phyloP scores from a whole-genome alignment of 2,329 filamentous ascomycete genomes.

The Laburnicola sp. region DNA sequence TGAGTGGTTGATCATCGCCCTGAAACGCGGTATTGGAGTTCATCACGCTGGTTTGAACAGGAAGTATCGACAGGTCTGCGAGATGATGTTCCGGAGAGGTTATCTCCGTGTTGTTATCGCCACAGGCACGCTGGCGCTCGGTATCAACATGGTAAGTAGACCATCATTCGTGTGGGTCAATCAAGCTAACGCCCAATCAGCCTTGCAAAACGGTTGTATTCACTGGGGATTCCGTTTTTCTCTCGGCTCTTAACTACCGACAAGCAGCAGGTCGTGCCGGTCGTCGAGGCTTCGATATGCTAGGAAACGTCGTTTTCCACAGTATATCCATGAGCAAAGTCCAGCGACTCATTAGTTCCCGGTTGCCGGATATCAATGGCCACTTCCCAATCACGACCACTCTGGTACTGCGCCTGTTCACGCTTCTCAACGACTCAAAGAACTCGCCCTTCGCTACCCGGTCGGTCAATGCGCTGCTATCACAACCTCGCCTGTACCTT shows the following conservation, averaged over 20 bases:
- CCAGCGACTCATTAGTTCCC: constrained; percentile 70
- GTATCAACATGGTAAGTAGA: constrained; percentile 60
- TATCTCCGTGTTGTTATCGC: constrained; percentile 72
- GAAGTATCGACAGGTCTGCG: constrained; percentile 72
- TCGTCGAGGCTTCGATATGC: constrained; percentile 76
- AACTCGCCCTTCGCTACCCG: constrained; percentile 64
- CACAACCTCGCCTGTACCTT: constrained; percentile 70
- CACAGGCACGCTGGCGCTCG: constrained; percentile 74
- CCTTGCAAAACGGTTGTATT: constrained; percentile 83
- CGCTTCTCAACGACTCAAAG: constrained; percentile 67
- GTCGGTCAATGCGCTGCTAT: constrained; percentile 68
- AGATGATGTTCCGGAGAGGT: constrained; percentile 73
- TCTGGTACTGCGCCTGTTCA: constrained; percentile 69
- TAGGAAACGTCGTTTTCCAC: constrained; percentile 81
- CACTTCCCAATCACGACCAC: constrained; percentile 79
- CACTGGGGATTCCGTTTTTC: constrained; percentile 69
- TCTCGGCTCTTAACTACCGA: constrained; percentile 75
- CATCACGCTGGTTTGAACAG: constrained; percentile 82
- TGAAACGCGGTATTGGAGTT: constrained; percentile 71
- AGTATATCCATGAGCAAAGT: constrained; percentile 64
- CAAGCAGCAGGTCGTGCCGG: constrained; percentile 78
- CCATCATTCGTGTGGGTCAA: not conserved
- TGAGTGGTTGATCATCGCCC: constrained; percentile 60
- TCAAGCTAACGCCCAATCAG: constrained; percentile 51
- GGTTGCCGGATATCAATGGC: constrained; percentile 72